These are phyloP conservation scores for Sphagnum contortum DNA, from an alignment of 225 moss, liverwort and hornwort genomes.

Conservation along the genomic window DNA sequence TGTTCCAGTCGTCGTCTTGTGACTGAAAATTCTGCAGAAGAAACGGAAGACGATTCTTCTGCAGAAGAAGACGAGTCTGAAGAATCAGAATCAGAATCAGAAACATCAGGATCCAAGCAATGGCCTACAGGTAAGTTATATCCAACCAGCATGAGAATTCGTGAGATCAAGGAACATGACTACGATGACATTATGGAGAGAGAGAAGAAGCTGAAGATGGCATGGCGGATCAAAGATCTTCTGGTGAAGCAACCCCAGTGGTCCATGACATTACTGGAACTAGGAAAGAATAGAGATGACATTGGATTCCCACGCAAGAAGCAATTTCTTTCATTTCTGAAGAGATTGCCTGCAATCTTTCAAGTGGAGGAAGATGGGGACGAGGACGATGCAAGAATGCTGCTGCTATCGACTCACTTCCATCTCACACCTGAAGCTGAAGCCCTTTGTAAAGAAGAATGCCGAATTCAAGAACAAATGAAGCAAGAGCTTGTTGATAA, in stretches of 20 bases:
- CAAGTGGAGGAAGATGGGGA: constrained; percentile 38
- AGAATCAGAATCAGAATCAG: too few relatives aligned
- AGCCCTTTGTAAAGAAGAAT: constrained; percentile 51
- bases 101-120: constrained; percentile 5
- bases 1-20: too few relatives aligned
- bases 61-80: too few relatives aligned
- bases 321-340: constrained; percentile 56
- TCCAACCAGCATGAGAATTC: constrained; percentile 42
- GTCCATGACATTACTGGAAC: constrained; percentile 48
- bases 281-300: constrained; percentile 63
- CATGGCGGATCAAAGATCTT: constrained; percentile 63
- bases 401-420: constrained; percentile 28
- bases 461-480: constrained; percentile 38
- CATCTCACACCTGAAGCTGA: constrained; percentile 67
- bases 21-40: too few relatives aligned
- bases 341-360: constrained; percentile 66
- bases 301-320: constrained; percentile 63
- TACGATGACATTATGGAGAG: constrained; percentile 79
- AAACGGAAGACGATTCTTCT: too few relatives aligned
- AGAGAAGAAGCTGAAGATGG: constrained; percentile 83
- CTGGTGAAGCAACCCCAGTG: constrained; percentile 52
- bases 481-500: constrained; percentile 68
- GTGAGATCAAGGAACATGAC: constrained; percentile 52
- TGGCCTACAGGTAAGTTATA: constrained; percentile 49
- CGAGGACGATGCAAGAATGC: constrained; percentile 20